Base-by-base conservation (phyloP, 768 basidiomycete genomes). In the Boletus vinaceobasis region DNA sequence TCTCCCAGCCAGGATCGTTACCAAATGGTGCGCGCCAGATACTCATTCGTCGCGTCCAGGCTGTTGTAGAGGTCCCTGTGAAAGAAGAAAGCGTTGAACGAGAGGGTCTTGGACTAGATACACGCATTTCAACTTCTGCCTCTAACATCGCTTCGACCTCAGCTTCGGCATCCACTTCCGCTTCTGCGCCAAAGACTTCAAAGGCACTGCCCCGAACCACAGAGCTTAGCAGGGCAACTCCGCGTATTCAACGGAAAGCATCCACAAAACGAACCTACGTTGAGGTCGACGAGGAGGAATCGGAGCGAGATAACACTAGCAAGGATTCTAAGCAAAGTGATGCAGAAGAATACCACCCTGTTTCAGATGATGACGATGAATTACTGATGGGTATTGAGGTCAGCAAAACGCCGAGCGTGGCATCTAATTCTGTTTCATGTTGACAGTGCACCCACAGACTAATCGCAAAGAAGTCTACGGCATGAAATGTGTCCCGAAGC, bases 41-140 rank as follows among this genome's bases (percentile, higher is more conserved):
- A 19, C 36, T 89, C 15, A 75, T 89, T 39, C 80, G 87, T 21
- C 82, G 84, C 33, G 87, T 89, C 8, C 80, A 82, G 21, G 84
- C 87, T 27, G 65, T 76, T 3, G 65, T 80, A 7, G 75, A 88
- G 19, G 72, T 88, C 1, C 74, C 79, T 33, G 80, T 88, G 36
- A 88, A 89, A 61, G 78, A 78, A 52, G 86, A 88, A 66, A 83
- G 81, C 4, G 73, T 72, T 2, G 74, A 76, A 4, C 72, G 72
- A n/a, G 76, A 77, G 7, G 71, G 31, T n/a, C 11, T 56, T 9
- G 53, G 49, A 26, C 8, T 8, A 17, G 50, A 27, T 9, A 29
- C 50, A 29, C 29, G 31, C 14, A 19, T 48, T 21, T 56, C 69
- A 14, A 26, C 48, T n/a, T 56, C 59, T 33, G n/a, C 51, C 13